These are phyloP conservation scores for Sanghuangporus sanghuang DNA, from an alignment of 1,284 basidiomycete species.

Conservation along the genomic window DNA sequence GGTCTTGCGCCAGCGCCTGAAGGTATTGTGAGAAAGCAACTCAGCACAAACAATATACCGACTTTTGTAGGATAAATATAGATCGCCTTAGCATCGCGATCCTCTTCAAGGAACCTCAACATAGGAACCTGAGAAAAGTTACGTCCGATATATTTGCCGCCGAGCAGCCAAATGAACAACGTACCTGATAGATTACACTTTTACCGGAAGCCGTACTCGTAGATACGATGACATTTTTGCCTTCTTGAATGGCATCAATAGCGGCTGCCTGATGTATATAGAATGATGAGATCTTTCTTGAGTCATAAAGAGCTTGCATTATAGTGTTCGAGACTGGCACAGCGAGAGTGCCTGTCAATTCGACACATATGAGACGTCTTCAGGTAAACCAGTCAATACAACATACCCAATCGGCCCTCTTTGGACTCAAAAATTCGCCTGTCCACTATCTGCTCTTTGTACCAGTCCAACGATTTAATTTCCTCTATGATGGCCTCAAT, in stretches of 20 bases:
- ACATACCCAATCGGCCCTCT: constrained; percentile 46
- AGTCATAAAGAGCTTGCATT: constrained; percentile 50
- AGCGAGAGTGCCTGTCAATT: constrained; percentile 42
- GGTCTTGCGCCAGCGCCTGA: constrained; percentile 87
- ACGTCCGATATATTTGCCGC: constrained; percentile 8
- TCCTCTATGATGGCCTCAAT: constrained; percentile 57
- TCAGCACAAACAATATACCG: background rate
- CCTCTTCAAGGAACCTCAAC: constrained; percentile 61
- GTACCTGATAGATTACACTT: constrained; percentile 83
- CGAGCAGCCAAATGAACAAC: background rate
- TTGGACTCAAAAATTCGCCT: constrained; percentile 49
- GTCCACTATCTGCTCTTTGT: constrained; percentile 62
- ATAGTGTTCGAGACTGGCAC: constrained; percentile 57
- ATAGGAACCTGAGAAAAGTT: constrained; percentile 54
- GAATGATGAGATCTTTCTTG: constrained; percentile 61
- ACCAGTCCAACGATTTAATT: constrained; percentile 55
- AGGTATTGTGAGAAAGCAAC: constrained; percentile 1
- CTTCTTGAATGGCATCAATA: constrained; percentile 59
- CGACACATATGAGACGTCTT: background rate
- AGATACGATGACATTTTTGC: constrained; percentile 80
- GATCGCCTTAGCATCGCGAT: constrained; percentile 64
- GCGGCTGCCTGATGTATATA: constrained; percentile 81
- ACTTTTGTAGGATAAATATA: constrained; percentile 91
- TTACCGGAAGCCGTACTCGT: constrained; percentile 92
- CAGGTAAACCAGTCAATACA: background rate